These are phyloP conservation scores for Phoma herbarum DNA, from an alignment of 2,329 filamentous ascomycete genomes.

Conservation along the genomic window DNA sequence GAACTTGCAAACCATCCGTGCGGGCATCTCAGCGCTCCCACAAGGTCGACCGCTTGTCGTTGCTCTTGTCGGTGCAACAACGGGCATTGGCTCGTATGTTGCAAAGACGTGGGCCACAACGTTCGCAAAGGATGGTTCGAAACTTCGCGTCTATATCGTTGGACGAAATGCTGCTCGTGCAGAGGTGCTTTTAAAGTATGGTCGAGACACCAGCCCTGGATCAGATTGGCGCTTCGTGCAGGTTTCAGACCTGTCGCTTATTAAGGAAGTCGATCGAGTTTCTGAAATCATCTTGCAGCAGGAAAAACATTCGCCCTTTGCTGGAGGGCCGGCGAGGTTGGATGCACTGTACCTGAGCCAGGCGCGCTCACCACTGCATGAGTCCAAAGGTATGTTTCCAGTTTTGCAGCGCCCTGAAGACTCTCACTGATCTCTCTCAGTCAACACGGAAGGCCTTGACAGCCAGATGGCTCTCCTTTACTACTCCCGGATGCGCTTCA, in stretches of 20 bases:
- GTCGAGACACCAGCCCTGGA: slow-evolving; percentile 37
- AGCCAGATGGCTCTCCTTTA: slow-evolving; percentile 45
- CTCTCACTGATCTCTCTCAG: slow-evolving; percentile 36
- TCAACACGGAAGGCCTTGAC: slow-evolving; percentile 49
- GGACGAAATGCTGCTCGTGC: slow-evolving; percentile 51
- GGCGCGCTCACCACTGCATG: slow-evolving; percentile 42
- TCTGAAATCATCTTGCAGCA: slow-evolving; percentile 37
- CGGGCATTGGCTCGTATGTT: slow-evolving; percentile 40
- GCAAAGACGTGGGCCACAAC: slow-evolving; percentile 29
- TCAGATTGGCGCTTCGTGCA: slow-evolving; percentile 49
- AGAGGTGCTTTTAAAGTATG: slow-evolving; percentile 39
- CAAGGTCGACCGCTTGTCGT: slow-evolving; percentile 33
- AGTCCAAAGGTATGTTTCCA: slow-evolving; percentile 59
- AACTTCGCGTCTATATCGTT: slow-evolving; percentile 54
- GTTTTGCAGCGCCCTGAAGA: background rate
- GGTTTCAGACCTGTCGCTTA: slow-evolving; percentile 42
- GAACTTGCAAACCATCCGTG: slow-evolving; percentile 24
- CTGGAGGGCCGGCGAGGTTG: slow-evolving; percentile 36
- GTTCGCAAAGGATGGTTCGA: slow-evolving; percentile 30
- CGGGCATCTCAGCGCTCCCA: slow-evolving; percentile 27
- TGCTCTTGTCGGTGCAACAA: slow-evolving; percentile 34
- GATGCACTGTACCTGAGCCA: slow-evolving; percentile 49
- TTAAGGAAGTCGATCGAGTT: slow-evolving; percentile 49
- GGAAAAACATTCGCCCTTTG: slow-evolving; percentile 35
- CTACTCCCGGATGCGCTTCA: slow-evolving; percentile 53